These are phyloP conservation scores for Neurospora hispaniola DNA, from an alignment of 495 filamentous ascomycete genomes.

Conservation along the genomic window DNA sequence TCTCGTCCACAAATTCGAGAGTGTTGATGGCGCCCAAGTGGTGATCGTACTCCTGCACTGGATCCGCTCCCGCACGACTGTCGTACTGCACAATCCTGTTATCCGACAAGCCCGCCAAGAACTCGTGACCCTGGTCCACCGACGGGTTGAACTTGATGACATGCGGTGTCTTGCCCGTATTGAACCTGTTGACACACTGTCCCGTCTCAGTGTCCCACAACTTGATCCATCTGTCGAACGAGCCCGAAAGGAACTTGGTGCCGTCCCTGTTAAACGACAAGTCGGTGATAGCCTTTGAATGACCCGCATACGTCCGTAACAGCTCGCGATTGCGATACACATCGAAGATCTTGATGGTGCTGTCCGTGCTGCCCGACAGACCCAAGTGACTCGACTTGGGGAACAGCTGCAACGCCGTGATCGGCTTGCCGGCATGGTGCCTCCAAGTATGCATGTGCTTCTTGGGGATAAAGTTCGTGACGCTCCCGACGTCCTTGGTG, in stretches of 20 bases:
- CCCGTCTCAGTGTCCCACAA: conserved; percentile 98
- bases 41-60: conserved; percentile 97
- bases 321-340: conserved; percentile 82
- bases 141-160: conserved; percentile 87
- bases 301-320: conserved; percentile 79
- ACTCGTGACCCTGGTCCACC: conserved; percentile 68
- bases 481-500: conserved; percentile 62
- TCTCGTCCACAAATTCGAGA: conserved; percentile 89
- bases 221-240: conserved; percentile 90
- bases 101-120: conserved; percentile 92
- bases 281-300: conserved; percentile 83
- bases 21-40: conserved; percentile 97
- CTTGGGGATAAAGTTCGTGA: conserved; percentile 88
- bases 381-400: conserved; percentile 79
- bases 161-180: conserved; percentile 87
- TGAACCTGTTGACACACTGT: conserved; percentile 73
- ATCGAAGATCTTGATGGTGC: conserved; percentile 89
- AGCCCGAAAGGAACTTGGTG: conserved; percentile 81
- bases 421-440: conserved; percentile 65
- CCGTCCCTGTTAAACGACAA: conserved; percentile 75
- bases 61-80: conserved; percentile 60
- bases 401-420: conserved; percentile 82
- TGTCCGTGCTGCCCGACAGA: conserved; percentile 75
- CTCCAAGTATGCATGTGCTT: conserved; percentile 86
- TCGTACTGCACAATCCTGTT: conserved; percentile 99